These are phyloP conservation scores for Pseudogymnoascus sp. DNA, from an alignment of 2,329 filamentous ascomycete genomes.

Conservation along the genomic window DNA sequence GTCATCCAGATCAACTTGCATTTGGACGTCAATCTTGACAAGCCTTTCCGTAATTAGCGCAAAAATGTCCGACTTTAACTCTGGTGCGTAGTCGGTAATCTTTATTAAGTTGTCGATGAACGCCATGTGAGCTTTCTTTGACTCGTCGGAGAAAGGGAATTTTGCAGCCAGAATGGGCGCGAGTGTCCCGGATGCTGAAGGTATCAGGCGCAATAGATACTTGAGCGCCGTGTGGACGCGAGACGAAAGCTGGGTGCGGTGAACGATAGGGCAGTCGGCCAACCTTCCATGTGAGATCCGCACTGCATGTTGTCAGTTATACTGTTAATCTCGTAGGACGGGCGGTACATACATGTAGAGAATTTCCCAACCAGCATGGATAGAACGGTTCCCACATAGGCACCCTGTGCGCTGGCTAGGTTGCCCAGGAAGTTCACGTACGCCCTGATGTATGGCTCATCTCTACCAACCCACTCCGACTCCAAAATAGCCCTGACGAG, in stretches of 20 bases:
- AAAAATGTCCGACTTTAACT: conserved; percentile 71
- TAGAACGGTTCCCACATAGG: conserved; percentile 66
- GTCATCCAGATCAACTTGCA: conserved; percentile 88
- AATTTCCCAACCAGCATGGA: conserved; percentile 78
- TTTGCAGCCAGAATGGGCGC: conserved; percentile 57
- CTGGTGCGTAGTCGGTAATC: conserved; percentile 69
- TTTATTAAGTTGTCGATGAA: conserved; percentile 80
- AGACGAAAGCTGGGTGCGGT: conserved; percentile 55
- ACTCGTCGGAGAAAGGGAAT: conserved; percentile 72
- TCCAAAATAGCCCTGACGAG: conserved; percentile 52
- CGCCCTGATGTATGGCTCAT: conserved; percentile 57
- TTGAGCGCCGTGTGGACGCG: conserved; percentile 70
- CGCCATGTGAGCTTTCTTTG: conserved; percentile 71
- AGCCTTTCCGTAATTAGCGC: conserved; percentile 77
- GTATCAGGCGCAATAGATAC: conserved; percentile 72
- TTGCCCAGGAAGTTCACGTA: conserved; percentile 63
- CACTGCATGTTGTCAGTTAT: conserved; percentile 32
- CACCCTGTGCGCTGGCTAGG: conserved; percentile 74
- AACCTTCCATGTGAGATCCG: conserved; percentile 31
- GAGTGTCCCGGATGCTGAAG: conserved; percentile 66
- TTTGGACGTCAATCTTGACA: conserved; percentile 91
- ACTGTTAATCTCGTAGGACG: conserved; percentile 23
- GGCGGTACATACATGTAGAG: conserved; percentile 39
- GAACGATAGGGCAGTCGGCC: conserved; percentile 47
- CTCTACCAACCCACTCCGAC: conserved; percentile 58